phyloP scores from a whole-genome alignment of 306 rosid species.

The Crotalaria pallida region DNA sequence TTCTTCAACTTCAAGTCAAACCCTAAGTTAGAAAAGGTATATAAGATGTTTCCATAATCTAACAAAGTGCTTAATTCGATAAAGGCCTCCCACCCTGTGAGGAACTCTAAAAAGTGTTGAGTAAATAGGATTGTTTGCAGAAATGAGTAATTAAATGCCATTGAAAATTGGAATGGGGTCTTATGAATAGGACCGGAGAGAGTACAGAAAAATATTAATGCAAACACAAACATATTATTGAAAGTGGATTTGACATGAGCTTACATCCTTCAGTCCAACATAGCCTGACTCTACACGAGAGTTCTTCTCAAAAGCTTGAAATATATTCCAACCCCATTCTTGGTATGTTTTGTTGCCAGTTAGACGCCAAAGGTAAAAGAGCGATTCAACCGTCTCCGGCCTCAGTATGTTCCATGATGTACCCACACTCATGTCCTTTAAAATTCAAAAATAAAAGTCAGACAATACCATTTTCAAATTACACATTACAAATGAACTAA shows the following conservation, averaged over 20 bases:
- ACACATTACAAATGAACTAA: constrained; percentile 13
- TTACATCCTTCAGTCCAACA: constrained; percentile 95
- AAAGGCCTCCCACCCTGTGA: neutral
- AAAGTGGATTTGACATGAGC: constrained; percentile 31
- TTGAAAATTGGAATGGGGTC: too few species aligned
- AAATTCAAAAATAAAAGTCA: constrained; percentile 15
- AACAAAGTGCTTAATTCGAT: neutral
- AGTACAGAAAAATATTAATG: neutral
- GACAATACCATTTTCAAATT: neutral
- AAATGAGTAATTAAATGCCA: too few species aligned
- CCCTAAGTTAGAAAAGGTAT: neutral
- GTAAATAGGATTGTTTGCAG: too few species aligned
- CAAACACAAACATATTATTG: constrained; percentile 18
- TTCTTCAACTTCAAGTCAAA: too few species aligned
- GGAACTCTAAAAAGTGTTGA: too few species aligned
- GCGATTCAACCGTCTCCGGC: constrained; percentile 97
- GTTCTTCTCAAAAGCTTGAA: constrained; percentile 97
- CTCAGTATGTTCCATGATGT: constrained; percentile 98
- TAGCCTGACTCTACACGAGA: constrained; percentile 88
- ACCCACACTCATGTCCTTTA: constrained; percentile 88
- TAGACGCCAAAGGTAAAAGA: constrained; percentile 92
- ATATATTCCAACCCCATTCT: constrained; percentile 99
- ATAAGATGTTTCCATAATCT: neutral
- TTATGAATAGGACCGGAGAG: too few species aligned
- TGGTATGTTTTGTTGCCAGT: constrained; percentile 95